phyloP scores from a whole-genome alignment of 78 protist genomes.

The Andalucia godoyi region DNA sequence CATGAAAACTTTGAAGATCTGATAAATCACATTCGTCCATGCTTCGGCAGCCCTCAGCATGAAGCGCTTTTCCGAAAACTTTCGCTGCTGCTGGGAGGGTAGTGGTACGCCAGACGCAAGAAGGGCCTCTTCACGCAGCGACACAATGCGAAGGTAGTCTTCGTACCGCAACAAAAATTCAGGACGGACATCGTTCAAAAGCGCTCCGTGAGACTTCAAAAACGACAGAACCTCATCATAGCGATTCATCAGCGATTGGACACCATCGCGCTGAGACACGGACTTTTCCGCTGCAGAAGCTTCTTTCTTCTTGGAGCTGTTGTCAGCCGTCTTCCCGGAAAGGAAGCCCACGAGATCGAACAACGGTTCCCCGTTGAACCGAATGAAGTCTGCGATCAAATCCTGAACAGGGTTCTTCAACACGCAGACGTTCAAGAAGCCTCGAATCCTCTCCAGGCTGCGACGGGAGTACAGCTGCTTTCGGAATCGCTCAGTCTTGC shows the following conservation, averaged over 20 bases:
- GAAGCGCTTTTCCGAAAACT: not conserved
- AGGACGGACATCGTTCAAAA: not conserved
- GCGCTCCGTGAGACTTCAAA: constrained; percentile 8
- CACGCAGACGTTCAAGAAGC: constrained; percentile 14
- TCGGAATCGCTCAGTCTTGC: not conserved
- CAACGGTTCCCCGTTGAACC: not conserved
- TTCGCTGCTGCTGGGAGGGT: not conserved
- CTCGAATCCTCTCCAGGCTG: not conserved
- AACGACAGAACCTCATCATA: constrained; percentile 3
- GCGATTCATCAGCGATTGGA: not conserved
- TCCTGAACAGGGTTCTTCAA: constrained; percentile 13
- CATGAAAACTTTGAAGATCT: constrained; percentile 9
- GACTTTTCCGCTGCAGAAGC: not conserved
- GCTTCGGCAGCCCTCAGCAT: not conserved
- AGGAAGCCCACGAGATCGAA: constrained; percentile 3
- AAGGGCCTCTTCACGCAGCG: not conserved
- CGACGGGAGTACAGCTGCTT: not conserved
- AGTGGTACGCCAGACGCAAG: not conserved
- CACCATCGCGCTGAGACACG: not conserved
- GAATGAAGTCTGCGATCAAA: not conserved
- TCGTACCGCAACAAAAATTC: constrained; percentile 25
- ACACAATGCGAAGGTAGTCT: not conserved
- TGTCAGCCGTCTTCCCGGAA: not conserved
- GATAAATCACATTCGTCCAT: constrained; percentile 17
- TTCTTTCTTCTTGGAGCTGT: not conserved